A percentile compares a stretch with the other conserved stretches of the same genome.
These are phyloP conservation scores for Sabuloglossum arenarium DNA, from an alignment of 495 filamentous ascomycete genomes.

Conservation along the genomic window DNA sequence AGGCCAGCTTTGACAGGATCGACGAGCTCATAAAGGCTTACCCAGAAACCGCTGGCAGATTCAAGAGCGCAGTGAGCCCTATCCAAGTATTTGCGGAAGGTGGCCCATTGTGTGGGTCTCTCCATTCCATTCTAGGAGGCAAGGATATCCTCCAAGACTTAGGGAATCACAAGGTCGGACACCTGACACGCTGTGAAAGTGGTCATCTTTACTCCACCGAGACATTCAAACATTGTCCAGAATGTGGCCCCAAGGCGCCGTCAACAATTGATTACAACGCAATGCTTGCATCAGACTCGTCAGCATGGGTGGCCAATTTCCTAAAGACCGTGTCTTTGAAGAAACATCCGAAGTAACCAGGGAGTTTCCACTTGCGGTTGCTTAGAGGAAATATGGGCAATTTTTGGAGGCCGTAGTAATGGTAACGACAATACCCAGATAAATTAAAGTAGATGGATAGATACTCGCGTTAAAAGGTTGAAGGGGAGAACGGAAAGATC, in stretches of 20 bases:
- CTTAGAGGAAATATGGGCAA: no score
- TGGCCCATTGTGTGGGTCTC: not conserved
- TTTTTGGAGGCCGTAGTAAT: no score
- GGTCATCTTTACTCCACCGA: not conserved
- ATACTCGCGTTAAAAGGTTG: no score
- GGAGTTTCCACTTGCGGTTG: no score
- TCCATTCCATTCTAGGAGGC: not conserved
- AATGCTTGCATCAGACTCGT: not conserved
- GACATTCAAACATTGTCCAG: not conserved
- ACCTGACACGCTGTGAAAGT: not conserved
- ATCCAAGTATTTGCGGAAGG: no score
- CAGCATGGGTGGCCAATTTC: no score
- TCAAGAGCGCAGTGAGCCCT: not conserved
- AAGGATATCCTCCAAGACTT: no score
- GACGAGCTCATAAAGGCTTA: not conserved
- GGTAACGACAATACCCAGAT: no score
- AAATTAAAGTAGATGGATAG: no score
- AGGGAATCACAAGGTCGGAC: not conserved
- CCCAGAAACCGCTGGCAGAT: not conserved
- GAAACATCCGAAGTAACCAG: no score
- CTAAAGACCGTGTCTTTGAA: no score
- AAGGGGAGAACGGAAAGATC: no score
- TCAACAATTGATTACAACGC: not conserved
- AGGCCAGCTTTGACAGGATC: not conserved
- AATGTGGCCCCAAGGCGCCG: not conserved